Evolutionary conservation across 768 basidiomycete species (phyloP).

Genomic region (Infundibulicybe gibba): DNA sequence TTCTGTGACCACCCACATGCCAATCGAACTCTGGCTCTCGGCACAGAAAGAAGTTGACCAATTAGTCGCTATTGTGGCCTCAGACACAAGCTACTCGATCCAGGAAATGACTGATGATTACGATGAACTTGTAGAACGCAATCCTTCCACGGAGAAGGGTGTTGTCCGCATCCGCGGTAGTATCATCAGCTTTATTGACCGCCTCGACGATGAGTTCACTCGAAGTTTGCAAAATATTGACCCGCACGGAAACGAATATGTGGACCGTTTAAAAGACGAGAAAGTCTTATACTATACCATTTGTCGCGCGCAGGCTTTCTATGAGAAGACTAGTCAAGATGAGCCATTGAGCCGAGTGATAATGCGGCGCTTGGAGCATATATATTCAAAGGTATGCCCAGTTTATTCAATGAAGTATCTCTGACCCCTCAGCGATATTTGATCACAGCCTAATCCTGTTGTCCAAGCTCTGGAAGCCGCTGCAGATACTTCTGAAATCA

Average conservation of each 20-base stretch:
- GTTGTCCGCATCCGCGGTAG: constrained; percentile 89
- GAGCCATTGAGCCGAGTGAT: constrained; percentile 86
- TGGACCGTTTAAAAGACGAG: constrained; percentile 95
- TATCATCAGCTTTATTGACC: constrained; percentile 94
- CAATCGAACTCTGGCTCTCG: constrained; percentile 84
- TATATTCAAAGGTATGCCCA: constrained; percentile 86
- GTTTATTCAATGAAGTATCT: not conserved
- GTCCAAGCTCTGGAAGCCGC: constrained; percentile 84
- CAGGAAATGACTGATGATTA: constrained; percentile 89
- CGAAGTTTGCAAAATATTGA: constrained; percentile 97
- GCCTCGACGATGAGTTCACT: constrained; percentile 97
- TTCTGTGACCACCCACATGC: constrained; percentile 83
- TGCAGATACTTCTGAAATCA: constrained; percentile 52
- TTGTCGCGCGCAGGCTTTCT: constrained; percentile 88
- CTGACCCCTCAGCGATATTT: constrained; percentile 7
- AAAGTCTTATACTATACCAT: constrained; percentile 92
- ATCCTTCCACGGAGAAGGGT: constrained; percentile 68
- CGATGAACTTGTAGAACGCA: constrained; percentile 83
- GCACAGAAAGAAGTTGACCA: constrained; percentile 89
- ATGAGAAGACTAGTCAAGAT: constrained; percentile 73
- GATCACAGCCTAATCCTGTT: constrained; percentile 81
- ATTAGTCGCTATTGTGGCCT: constrained; percentile 74
- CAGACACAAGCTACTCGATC: constrained; percentile 73
- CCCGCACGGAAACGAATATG: constrained; percentile 98
- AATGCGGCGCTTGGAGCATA: constrained; percentile 95